Evolutionary conservation across 2,329 filamentous ascomycete genomes (phyloP), one percentile per base, ranked within the genome.

Genomic region (Thelonectria discophora): DNA sequence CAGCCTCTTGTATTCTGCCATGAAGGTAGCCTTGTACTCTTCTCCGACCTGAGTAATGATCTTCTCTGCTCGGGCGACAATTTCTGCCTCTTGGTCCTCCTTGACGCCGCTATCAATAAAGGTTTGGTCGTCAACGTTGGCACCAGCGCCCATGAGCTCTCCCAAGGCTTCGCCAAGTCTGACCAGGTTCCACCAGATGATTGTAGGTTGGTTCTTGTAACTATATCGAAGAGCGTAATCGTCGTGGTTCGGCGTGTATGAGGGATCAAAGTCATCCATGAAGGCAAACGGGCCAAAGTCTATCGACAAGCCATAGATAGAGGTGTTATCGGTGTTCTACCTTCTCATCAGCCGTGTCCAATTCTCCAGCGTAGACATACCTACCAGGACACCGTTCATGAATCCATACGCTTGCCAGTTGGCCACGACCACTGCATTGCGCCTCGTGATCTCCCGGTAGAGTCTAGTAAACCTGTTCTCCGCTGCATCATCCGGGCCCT

Each of bases 341-440:
- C 9, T 6, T 6, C 18, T 11, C 18, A 55, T 78, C 49, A 77
- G 70, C 34, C 27, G 20, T 17, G 20, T 42, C 13, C 39, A 8
- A 12, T 34, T 18, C 8, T n/a, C 4, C 4, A 17, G 11, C 2
- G 32, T 40, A 11, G 11, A 30, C 5, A 34, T 11, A 65, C 73
- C 65, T 66, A 79, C 77, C 60, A 99, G 82, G 4, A 99, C 95
- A 47, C 95, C 95, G 72, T 99, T 99, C 85, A 97, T 98, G 80
- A 99, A 99, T n/a, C 93, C 95, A 73, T 98, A 98, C 0, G 93
- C 93, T 80, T 99, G 96, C 94, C 95, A 98, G 68, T 90, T 86
- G 11, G 95, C 95, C 2, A 98, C 94, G 0, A 91, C 96, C 60
- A 85, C 83, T 1, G 95, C 95, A 73, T 97, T 99, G 32, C 92